These are phyloP conservation scores for Penicillium occitanis DNA, from an alignment of 2,329 filamentous ascomycete genomes.

Conservation along the genomic window DNA sequence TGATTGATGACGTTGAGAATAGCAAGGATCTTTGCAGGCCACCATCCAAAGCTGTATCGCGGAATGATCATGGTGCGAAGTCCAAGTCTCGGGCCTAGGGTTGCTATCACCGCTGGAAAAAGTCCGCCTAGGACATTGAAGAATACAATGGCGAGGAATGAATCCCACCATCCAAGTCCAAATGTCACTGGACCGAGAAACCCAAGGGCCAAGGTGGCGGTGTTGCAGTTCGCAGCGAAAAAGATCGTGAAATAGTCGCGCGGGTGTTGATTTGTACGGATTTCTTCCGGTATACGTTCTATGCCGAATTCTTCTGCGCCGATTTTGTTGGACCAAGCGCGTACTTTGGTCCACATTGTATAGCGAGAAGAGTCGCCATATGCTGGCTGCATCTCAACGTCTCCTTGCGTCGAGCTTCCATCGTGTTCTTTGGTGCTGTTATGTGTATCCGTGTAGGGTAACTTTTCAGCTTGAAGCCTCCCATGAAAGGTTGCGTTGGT, in stretches of 20 bases:
- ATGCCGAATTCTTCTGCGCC: slow-evolving; percentile 9
- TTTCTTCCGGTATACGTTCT: slow-evolving; percentile 5
- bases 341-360: neutral
- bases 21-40: neutral
- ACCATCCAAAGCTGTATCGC: slow-evolving; percentile 4
- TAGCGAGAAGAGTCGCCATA: slow-evolving; percentile 29
- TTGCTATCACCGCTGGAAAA: neutral
- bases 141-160: neutral
- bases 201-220: neutral
- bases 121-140: neutral
- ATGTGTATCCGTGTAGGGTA: neutral
- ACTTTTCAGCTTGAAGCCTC: neutral
- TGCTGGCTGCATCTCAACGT: neutral
- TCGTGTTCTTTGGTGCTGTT: neutral
- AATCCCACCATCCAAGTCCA: slow-evolving; percentile 7
- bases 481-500: neutral
- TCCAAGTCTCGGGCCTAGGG: neutral
- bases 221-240: slow-evolving; percentile 5
- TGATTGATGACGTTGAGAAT: slow-evolving; percentile 10
- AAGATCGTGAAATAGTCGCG: slow-evolving; percentile 8
- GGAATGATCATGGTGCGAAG: slow-evolving; percentile 7
- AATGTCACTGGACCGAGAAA: neutral
- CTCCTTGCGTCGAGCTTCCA: neutral
- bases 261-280: slow-evolving; percentile 1
- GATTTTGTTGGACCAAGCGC: neutral